Evolutionary conservation across 2,329 filamentous ascomycete species (phyloP), one percentile per base, ranked within the genome.

Genomic region (Sordariomycetes sp.): DNA sequence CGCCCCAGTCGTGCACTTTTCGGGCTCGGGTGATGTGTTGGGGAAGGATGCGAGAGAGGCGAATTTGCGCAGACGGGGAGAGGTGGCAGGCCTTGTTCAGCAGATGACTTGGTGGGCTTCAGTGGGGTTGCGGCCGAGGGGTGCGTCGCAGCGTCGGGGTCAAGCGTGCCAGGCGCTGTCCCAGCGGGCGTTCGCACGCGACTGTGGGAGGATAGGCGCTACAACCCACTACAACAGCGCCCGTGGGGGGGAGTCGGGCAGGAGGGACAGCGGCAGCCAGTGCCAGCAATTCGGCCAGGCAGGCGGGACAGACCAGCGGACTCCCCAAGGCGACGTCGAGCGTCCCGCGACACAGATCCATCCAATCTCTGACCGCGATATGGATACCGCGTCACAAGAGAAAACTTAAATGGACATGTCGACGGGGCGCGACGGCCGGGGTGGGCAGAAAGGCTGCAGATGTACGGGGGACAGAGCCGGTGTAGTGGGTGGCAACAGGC

Each of bases 401-500:
- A 53, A 50, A 52, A 52, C 50, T 24, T 32, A 57, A 57, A 50
- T 34, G 46, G 46, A 46, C n/a, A 51, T 52, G 46, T 37, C 55
- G 55, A 53, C 22, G 35, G 32, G 18, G 35, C 55, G 55, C 55
- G 55, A 57, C 48, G 55, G 55, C 28, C 50, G 18, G 51, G 48
- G 46, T 52, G 55, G 55, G 55, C 34, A 37, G 48, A 40, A 48
- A 24, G 22, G 50, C 52, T 57, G 48, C 55, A 57, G 55, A 25
- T 25, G 48, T 43, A 34, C 48, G 18, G 28, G 32, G 55, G 55
- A 57, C 55, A 37, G 28, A 52, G 28, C 10, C n/a, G 24, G 24
- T n/a, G 51, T n/a, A 28, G 55, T 53, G 55, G 48, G 55, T 57
- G 55, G 55, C 48, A 57, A 40, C 35, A 57, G 55, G 24, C 51